Conservation (phyloP, 148 eudicot genomes). For the Gaultheria prostrata region DNA sequence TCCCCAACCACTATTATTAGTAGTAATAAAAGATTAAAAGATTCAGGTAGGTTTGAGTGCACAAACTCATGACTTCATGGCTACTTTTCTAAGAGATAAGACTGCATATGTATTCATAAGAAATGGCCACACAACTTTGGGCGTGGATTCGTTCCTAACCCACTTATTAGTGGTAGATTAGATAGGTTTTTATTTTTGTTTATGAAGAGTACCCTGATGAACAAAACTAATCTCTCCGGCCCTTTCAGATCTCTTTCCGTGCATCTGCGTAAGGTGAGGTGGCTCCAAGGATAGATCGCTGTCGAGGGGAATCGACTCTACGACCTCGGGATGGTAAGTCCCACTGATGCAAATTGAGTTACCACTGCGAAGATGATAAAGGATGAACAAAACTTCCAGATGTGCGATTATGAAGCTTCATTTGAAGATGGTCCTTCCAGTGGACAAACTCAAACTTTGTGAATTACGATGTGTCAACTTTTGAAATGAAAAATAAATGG, state of each 20-base stretch:
- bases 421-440: neutral
- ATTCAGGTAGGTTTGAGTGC: neutral
- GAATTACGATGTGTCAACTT: too few species aligned
- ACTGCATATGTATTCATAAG: neutral
- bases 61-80: neutral
- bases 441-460: neutral
- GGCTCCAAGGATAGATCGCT: too few species aligned
- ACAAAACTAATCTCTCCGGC: too few species aligned
- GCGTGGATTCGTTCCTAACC: neutral
- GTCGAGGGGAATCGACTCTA: too few species aligned
- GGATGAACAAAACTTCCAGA: neutral
- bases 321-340: too few species aligned
- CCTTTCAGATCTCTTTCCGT: too few species aligned
- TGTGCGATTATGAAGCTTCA: neutral
- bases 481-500: too few species aligned
- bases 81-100: neutral
- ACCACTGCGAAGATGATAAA: neutral
- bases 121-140: neutral
- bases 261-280: too few species aligned
- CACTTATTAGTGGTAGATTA: constrained; percentile 13
- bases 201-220: too few species aligned
- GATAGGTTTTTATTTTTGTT: neutral
- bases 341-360: too few species aligned
- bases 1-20: neutral
- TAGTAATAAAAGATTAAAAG: neutral